A percentile compares a stretch with the other conserved stretches of the same genome.
These are phyloP conservation scores for Acer negundo DNA, from an alignment of 345 rosid species.

Conservation along the genomic window DNA sequence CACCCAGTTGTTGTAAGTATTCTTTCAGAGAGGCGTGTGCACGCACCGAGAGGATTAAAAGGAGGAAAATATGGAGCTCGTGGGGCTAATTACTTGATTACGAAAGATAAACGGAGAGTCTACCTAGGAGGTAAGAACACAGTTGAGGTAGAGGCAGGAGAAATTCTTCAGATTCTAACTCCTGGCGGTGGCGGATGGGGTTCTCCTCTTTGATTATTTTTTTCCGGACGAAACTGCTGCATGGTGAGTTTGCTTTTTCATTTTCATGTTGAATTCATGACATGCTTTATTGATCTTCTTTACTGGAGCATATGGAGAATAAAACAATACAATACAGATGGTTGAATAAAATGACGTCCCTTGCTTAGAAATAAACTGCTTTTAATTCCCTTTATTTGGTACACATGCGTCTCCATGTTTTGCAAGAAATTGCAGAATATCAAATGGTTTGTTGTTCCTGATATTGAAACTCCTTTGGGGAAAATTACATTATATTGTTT, in stretches of 20 bases:
- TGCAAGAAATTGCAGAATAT: too few species aligned
- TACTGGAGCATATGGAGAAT: neutral
- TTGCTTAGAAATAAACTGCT: too few species aligned
- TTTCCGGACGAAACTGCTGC: neutral
- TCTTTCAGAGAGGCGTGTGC: conserved; percentile 97
- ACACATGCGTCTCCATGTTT: too few species aligned
- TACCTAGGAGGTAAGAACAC: conserved; percentile 94
- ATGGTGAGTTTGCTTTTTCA: neutral
- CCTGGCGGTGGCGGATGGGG: conserved; percentile 97
- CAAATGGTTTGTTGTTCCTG: too few species aligned
- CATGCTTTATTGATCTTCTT: neutral
- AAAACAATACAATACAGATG: neutral
- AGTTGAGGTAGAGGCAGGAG: conserved; percentile 71
- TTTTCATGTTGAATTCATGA: neutral
- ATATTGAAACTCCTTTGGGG: too few species aligned
- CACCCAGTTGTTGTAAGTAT: conserved; percentile 78
- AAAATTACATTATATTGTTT: too few species aligned
- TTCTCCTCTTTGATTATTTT: conserved; percentile 28
- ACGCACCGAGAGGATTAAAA: conserved; percentile 79
- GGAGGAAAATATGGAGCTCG: conserved; percentile 85
- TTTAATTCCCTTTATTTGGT: too few species aligned
- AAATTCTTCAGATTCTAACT: conserved; percentile 79
- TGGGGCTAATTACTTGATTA: conserved; percentile 77
- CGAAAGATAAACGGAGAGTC: conserved; percentile 57
- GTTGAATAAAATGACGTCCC: neutral